phyloP scores from a whole-genome alignment of 2,329 filamentous ascomycete genomes.

The Helotiales sp. region DNA sequence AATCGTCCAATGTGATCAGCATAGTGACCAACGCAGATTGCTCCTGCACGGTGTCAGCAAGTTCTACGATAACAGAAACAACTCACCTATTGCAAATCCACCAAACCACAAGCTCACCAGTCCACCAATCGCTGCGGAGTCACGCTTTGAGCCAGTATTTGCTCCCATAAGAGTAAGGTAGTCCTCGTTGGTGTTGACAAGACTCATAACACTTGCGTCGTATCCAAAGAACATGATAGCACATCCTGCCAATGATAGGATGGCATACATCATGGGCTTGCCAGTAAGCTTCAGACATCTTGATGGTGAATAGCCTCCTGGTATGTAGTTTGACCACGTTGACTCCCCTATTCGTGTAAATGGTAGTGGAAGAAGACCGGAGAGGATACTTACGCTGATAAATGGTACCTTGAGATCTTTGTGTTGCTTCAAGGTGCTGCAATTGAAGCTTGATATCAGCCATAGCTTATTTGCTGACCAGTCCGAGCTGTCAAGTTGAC shows the following conservation, averaged over 20 bases:
- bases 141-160: not conserved
- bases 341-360: not conserved
- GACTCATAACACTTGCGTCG: not conserved
- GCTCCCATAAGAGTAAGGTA: not conserved
- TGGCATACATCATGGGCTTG: not conserved
- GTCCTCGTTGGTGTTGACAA: not conserved
- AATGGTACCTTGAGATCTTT: not conserved
- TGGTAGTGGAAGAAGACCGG: not conserved
- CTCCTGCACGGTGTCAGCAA: not conserved
- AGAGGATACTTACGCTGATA: not conserved
- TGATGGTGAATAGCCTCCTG: not conserved
- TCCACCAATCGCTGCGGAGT: not conserved
- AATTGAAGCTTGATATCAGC: not conserved
- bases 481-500: not conserved
- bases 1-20: not conserved
- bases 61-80: not conserved
- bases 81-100: not conserved
- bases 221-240: conserved; percentile 1
- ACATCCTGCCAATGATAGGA: not conserved
- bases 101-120: not conserved
- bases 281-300: not conserved
- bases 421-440: not conserved
- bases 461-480: not conserved
- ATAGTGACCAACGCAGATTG: not conserved
- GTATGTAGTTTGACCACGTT: not conserved